A percentile compares a stretch with the other conserved stretches of the same genome.
Conservation (phyloP, 495 filamentous ascomycete genomes). For the Penicillium cataractarum region DNA sequence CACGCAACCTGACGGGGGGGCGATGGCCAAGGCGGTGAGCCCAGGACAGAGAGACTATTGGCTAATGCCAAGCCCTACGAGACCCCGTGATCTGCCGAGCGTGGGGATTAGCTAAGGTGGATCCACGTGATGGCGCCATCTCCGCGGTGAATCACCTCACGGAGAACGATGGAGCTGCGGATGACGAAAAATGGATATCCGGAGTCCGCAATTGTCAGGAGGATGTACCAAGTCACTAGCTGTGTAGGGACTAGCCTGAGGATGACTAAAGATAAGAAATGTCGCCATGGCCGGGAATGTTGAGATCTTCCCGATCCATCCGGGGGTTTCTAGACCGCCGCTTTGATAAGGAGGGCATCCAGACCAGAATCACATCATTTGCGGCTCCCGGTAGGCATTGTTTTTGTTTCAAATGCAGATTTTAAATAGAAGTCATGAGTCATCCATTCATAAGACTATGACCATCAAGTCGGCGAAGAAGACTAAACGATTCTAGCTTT, state of each 20-base stretch:
- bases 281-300: background rate
- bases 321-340: background rate
- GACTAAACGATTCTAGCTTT: too few species aligned
- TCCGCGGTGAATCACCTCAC: conserved; percentile 23
- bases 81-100: background rate
- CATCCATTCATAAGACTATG: too few species aligned
- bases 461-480: too few species aligned
- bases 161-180: background rate
- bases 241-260: background rate
- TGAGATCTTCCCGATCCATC: background rate
- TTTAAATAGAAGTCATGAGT: too few species aligned
- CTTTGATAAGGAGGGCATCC: background rate
- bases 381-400: too few species aligned
- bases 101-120: conserved; percentile 8
- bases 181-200: background rate
- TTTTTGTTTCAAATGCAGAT: too few species aligned
- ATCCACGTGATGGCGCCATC: conserved; percentile 32
- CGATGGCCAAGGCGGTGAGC: conserved; percentile 15
- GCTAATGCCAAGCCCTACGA: conserved; percentile 12
- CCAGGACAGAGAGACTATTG: background rate
- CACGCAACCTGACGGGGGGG: conserved; percentile 24
- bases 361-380: background rate
- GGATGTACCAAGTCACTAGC: background rate
- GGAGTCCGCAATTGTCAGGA: background rate
- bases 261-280: background rate